Evolutionary conservation across 2,329 filamentous ascomycete genomes (phyloP).

Genomic region (Aspergillus sp.): DNA sequence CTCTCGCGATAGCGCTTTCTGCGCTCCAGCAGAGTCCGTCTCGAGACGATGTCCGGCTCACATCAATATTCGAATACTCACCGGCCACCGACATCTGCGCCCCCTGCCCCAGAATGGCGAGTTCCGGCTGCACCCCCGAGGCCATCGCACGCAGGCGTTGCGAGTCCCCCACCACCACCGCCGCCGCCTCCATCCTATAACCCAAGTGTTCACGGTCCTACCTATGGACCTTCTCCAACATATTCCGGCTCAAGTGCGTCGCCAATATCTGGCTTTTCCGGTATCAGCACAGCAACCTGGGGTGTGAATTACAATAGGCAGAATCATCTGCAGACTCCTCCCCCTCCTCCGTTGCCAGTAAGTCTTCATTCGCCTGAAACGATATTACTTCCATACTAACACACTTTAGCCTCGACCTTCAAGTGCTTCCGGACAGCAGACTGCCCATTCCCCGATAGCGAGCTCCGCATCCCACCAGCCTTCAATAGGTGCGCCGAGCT

Average conservation of each 20-base stretch:
- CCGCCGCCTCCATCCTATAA: conserved; percentile 32
- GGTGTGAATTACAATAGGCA: conserved; percentile 46
- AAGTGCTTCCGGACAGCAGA: conserved; percentile 25
- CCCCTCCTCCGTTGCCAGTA: conserved; percentile 40
- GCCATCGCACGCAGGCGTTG: conserved; percentile 21
- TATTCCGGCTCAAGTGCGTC: conserved; percentile 16
- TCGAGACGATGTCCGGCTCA: conserved; percentile 36
- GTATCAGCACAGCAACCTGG: conserved; percentile 40
- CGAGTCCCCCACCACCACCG: conserved; percentile 23
- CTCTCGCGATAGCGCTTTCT: not conserved
- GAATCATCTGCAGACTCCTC: conserved; percentile 27
- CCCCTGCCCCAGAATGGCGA: conserved; percentile 42
- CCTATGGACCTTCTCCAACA: conserved; percentile 23
- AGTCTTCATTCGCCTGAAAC: conserved; percentile 13
- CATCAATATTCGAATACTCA: conserved; percentile 27
- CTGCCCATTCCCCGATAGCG: conserved; percentile 20
- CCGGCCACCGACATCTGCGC: conserved; percentile 20
- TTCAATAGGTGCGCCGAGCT: conserved; percentile 18
- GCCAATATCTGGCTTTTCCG: conserved; percentile 15
- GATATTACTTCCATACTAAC: conserved; percentile 10
- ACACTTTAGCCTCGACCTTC: conserved; percentile 36
- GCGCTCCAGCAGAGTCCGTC: not conserved
- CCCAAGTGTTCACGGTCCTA: conserved; percentile 31
- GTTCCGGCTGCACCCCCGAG: conserved; percentile 16
- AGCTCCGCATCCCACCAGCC: conserved; percentile 21